Percentiles rank a stretch among this genome's conserved stretches.
phyloP scores from a whole-genome alignment of 495 filamentous ascomycete genomes.

The Collariella sp. region DNA sequence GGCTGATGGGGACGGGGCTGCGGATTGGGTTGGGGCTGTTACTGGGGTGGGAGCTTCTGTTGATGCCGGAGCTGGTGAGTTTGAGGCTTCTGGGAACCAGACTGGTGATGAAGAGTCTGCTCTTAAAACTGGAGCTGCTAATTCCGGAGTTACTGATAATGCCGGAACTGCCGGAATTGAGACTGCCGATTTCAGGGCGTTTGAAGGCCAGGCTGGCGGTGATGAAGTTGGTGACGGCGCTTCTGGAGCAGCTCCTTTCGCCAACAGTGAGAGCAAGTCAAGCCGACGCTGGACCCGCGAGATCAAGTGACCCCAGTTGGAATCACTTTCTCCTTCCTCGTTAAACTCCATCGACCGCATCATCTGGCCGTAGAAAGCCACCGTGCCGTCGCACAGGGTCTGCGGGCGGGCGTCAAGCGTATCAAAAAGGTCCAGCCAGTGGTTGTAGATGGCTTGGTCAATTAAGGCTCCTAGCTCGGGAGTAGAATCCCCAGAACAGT shows the following conservation, averaged over 20 bases:
- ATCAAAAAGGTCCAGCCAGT: slow-evolving; percentile 34
- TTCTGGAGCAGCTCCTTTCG: neutral
- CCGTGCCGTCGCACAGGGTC: neutral
- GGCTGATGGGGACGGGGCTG: too few species aligned
- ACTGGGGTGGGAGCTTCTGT: too few species aligned
- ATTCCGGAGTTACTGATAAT: too few species aligned
- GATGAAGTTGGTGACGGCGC: neutral
- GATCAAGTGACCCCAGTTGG: slow-evolving; percentile 25
- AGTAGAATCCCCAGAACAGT: neutral
- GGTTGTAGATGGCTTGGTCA: slow-evolving; percentile 21
- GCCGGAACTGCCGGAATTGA: neutral
- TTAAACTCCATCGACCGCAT: slow-evolving; percentile 31
- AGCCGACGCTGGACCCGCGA: slow-evolving; percentile 21
- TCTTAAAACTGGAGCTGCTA: too few species aligned
- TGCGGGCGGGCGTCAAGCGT: slow-evolving; percentile 9
- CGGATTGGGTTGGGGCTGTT: too few species aligned
- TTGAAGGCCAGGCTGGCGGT: neutral
- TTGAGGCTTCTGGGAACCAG: too few species aligned
- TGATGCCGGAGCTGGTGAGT: too few species aligned
- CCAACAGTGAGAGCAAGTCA: slow-evolving; percentile 9
- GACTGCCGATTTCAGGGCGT: neutral
- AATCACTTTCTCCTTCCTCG: neutral
- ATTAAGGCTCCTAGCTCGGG: slow-evolving; percentile 11
- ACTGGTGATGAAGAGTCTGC: too few species aligned
- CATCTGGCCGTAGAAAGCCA: slow-evolving; percentile 22